Percentiles rank a stretch among this genome's conserved stretches.
phyloP scores from a whole-genome alignment of 345 rosid species.

The Melaleuca alternifolia region DNA sequence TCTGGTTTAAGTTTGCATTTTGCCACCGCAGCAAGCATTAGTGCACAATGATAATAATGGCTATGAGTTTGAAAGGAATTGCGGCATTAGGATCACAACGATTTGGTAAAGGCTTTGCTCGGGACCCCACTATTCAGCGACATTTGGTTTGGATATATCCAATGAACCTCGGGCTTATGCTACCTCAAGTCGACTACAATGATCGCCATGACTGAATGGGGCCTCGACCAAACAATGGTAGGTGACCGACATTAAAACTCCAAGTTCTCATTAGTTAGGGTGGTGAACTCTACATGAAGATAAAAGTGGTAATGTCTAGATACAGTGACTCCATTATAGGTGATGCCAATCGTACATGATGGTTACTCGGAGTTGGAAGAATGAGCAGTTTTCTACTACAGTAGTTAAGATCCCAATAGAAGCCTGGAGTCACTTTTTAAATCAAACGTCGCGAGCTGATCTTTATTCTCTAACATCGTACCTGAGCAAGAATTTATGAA shows the following conservation, averaged over 20 bases:
- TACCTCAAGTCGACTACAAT: not conserved
- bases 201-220: not conserved
- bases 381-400: not conserved
- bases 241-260: not conserved
- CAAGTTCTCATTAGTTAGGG: not conserved
- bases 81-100: not conserved
- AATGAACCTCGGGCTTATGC: not conserved
- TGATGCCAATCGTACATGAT: not conserved
- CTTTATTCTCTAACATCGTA: no score
- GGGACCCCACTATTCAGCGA: not conserved
- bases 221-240: not conserved
- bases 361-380: not conserved
- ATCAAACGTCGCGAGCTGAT: no score
- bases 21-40: not conserved
- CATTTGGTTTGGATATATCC: not conserved
- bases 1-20: not conserved
- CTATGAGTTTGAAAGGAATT: not conserved
- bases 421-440: no score
- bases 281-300: not conserved
- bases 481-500: not conserved
- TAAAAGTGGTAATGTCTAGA: not conserved
- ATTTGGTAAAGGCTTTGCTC: not conserved
- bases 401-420: not conserved
- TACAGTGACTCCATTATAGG: not conserved
- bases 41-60: not conserved